A percentile compares a stretch with the other conserved stretches of the same genome.
Evolutionary conservation across 148 eudicot genomes (phyloP).

Genomic region (Chenopodium formosanum): DNA sequence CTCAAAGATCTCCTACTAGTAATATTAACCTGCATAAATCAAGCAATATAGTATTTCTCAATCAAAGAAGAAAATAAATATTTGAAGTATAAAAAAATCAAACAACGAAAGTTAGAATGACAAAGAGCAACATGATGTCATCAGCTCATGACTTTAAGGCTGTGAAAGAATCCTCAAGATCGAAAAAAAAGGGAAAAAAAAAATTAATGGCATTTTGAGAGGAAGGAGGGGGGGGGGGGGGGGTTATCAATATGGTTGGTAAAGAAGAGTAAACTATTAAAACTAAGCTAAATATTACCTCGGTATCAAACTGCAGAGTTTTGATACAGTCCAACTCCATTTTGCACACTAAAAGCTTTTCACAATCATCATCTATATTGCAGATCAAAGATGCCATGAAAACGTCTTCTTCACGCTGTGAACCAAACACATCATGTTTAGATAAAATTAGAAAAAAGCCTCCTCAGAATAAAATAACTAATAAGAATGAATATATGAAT

Average conservation of each 20-base stretch:
- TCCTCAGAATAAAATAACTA: background rate
- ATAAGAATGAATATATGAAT: background rate
- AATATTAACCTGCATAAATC: slow-evolving; percentile 42
- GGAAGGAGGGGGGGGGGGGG: no score
- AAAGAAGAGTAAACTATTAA: background rate
- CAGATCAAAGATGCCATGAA: slow-evolving; percentile 94
- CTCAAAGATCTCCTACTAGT: slow-evolving; percentile 31
- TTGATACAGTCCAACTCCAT: slow-evolving; percentile 87
- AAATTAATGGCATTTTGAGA: no score
- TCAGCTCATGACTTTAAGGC: background rate
- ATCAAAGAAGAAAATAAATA: slow-evolving; percentile 7
- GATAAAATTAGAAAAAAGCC: background rate
- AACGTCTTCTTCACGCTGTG: slow-evolving; percentile 72
- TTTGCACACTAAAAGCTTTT: slow-evolving; percentile 88
- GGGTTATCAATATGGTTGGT: background rate
- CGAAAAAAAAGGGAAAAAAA: background rate
- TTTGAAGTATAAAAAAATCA: background rate
- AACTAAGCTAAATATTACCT: slow-evolving; percentile 47
- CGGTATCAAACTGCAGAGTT: slow-evolving; percentile 80
- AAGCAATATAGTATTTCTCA: slow-evolving; percentile 10
- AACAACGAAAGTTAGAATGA: background rate
- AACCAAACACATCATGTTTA: slow-evolving; percentile 9
- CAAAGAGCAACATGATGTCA: background rate
- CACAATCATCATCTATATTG: slow-evolving; percentile 78
- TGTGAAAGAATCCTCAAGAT: background rate